A percentile compares a stretch with the other conserved stretches of the same genome.
phyloP scores from a whole-genome alignment of 2,329 filamentous ascomycete genomes.

The Lojkania enalia region DNA sequence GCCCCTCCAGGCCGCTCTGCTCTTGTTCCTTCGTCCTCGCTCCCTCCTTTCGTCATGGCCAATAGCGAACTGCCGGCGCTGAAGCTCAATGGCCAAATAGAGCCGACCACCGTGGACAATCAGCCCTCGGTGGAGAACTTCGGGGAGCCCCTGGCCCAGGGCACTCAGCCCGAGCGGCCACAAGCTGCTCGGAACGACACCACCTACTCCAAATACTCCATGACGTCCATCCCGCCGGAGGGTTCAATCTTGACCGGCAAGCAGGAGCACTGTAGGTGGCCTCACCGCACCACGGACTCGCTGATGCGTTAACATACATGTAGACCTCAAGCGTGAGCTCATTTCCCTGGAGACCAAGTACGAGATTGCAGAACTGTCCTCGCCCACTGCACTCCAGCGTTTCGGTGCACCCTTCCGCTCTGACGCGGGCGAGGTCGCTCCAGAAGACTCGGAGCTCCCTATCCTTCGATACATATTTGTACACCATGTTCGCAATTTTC shows the following conservation, averaged over 20 bases:
- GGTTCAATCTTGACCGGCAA: constrained; percentile 80
- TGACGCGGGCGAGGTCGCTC: constrained; percentile 87
- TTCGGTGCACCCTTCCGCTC: constrained; percentile 96
- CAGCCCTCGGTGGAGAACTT: constrained; percentile 24
- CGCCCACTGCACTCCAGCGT: constrained; percentile 87
- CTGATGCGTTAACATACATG: constrained; percentile 10
- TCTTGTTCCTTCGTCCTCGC: background rate
- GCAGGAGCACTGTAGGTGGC: constrained; percentile 86
- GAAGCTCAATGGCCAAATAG: constrained; percentile 36
- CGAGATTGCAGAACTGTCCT: constrained; percentile 92
- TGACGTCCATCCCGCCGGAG: constrained; percentile 53
- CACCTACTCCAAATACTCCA: constrained; percentile 45
- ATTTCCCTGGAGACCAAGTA: constrained; percentile 84
- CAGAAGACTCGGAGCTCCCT: constrained; percentile 89
- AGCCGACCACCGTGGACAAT: constrained; percentile 36
- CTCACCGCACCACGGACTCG: background rate
- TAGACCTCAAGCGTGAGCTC: constrained; percentile 95
- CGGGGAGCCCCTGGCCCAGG: constrained; percentile 18
- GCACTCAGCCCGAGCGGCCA: constrained; percentile 20
- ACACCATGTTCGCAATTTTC: constrained; percentile 95
- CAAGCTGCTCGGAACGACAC: constrained; percentile 32
- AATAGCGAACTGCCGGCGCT: constrained; percentile 31
- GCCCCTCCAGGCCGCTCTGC: too few species aligned
- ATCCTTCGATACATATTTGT: constrained; percentile 97
- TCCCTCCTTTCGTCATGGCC: constrained; percentile 27